phyloP scores from a whole-genome alignment of 2,329 filamentous ascomycete species.

The Pseudomassariella vexata region DNA sequence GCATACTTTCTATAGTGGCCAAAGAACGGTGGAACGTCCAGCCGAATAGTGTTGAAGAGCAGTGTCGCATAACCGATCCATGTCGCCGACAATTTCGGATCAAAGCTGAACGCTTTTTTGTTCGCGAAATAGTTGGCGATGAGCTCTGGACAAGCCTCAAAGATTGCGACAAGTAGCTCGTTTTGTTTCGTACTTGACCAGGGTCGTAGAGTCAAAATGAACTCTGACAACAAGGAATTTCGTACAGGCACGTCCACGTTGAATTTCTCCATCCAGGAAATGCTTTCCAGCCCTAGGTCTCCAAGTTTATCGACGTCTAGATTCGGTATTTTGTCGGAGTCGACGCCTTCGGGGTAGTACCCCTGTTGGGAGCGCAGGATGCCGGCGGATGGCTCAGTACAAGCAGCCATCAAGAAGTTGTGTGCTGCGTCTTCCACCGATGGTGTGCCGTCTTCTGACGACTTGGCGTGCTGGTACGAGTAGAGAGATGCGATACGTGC shows the following conservation, averaged over 20 bases:
- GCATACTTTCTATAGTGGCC: constrained; percentile 60
- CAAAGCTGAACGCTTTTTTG: constrained; percentile 76
- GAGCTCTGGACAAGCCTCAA: constrained; percentile 76
- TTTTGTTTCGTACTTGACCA: constrained; percentile 78
- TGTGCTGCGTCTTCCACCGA: constrained; percentile 66
- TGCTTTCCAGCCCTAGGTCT: constrained; percentile 62
- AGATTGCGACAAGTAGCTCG: constrained; percentile 75
- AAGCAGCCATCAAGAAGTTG: constrained; percentile 67
- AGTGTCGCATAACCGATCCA: constrained; percentile 95
- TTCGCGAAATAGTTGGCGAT: constrained; percentile 81
- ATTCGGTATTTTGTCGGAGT: constrained; percentile 40
- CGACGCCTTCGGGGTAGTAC: constrained; percentile 72
- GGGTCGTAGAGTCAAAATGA: constrained; percentile 73
- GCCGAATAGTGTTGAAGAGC: constrained; percentile 71
- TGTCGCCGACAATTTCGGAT: constrained; percentile 85
- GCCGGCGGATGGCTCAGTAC: constrained; percentile 67
- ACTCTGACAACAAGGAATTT: constrained; percentile 73
- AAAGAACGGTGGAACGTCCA: constrained; percentile 68
- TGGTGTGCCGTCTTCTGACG: constrained; percentile 22
- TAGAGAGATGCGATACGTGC: constrained; percentile 69
- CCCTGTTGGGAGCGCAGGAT: constrained; percentile 71
- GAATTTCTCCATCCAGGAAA: constrained; percentile 65
- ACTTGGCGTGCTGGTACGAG: constrained; percentile 46
- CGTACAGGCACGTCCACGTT: constrained; percentile 64
- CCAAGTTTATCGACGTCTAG: constrained; percentile 42